phyloP scores from a whole-genome alignment of 352 stramenopile species.

The Globisporangium recalcitrans region DNA sequence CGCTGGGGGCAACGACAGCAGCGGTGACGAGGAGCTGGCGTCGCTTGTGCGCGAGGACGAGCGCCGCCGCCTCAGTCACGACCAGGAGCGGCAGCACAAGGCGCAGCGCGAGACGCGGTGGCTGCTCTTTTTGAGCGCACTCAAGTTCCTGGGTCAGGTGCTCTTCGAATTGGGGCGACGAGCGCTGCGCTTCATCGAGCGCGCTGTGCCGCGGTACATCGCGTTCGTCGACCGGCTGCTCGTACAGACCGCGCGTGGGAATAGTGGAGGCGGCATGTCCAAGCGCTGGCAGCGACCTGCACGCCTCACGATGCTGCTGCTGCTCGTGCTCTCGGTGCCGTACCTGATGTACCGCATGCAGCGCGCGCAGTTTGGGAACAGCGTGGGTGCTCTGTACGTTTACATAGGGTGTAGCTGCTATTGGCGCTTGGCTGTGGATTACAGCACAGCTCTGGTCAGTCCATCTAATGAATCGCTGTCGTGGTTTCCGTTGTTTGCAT shows the following conservation, averaged over 20 bases:
- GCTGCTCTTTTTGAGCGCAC: slow-evolving; percentile 31
- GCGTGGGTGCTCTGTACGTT: slow-evolving; percentile 12
- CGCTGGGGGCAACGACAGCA: background rate
- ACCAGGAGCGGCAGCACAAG: slow-evolving; percentile 16
- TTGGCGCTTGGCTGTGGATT: background rate
- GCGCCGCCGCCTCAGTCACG: slow-evolving; percentile 21
- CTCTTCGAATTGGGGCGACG: slow-evolving; percentile 44
- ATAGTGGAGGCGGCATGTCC: slow-evolving; percentile 19
- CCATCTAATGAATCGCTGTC: background rate
- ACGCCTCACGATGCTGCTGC: slow-evolving; percentile 29
- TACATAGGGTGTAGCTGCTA: background rate
- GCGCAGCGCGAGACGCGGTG: slow-evolving; percentile 26
- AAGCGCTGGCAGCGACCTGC: slow-evolving; percentile 21
- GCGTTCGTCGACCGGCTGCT: slow-evolving; percentile 45
- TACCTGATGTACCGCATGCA: slow-evolving; percentile 46
- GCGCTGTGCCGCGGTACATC: slow-evolving; percentile 42
- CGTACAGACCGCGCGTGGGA: slow-evolving; percentile 40
- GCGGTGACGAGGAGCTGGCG: slow-evolving; percentile 31
- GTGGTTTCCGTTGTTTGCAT: background rate
- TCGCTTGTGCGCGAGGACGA: slow-evolving; percentile 39
- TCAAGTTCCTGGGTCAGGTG: slow-evolving; percentile 44
- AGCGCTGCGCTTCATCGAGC: slow-evolving; percentile 36
- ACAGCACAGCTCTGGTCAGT: background rate
- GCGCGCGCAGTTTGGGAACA: slow-evolving; percentile 18
- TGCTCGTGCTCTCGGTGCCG: slow-evolving; percentile 33